Base-by-base conservation (phyloP, 1,284 basidiomycete species). In the Cutaneotrichosporon daszewskae region DNA sequence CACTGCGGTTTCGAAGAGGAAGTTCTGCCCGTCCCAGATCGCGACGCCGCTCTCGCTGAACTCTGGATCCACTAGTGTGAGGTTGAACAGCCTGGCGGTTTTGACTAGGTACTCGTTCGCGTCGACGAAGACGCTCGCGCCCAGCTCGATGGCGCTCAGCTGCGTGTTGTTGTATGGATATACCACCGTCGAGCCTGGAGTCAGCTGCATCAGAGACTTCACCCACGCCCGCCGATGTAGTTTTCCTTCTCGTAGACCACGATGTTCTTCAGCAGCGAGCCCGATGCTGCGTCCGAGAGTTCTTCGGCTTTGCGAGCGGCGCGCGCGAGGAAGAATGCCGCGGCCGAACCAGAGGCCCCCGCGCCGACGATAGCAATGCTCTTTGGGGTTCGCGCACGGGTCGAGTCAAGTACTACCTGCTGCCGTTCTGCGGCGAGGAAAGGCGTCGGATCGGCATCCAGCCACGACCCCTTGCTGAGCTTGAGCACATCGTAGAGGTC, bases 111-210 rank as follows among this genome's bases (percentile, higher is more conserved):
- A 90, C 63, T 80, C 81, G 72, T 95, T 92, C 4, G 77, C 79
- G 37, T 77, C 64, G 4, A 92, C 84, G 66, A 94, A 96, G 51
- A 96, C 86, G 32, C 84, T 87, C 0, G 84, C 94, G 1, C 94
- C 94, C 0, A 94, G 75, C 58, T 79, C 92, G 27, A 90, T 71
- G 3, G 84, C 79, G 22, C 76, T 74, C 18, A 82, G 72, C 10
- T 68, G 74, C 2, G 71, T 60, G 59, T 94, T 79, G 46, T 77
- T 75, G 64, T 92, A 82, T 3, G 91, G 89, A 54, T 83, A 76
- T 1, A 91, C 82, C 9, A 78, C 75, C 7, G 81, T 88, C 63
- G 80, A 84, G 38, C 87, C 85, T 87, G 37, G 19, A 12, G 33
- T 49, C 51, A 43, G 28, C 28, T 26, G n/a, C 5, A 14, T 16